Evolutionary conservation across 140 eudicot species (phyloP).

Genomic region (Senecio squalidus): DNA sequence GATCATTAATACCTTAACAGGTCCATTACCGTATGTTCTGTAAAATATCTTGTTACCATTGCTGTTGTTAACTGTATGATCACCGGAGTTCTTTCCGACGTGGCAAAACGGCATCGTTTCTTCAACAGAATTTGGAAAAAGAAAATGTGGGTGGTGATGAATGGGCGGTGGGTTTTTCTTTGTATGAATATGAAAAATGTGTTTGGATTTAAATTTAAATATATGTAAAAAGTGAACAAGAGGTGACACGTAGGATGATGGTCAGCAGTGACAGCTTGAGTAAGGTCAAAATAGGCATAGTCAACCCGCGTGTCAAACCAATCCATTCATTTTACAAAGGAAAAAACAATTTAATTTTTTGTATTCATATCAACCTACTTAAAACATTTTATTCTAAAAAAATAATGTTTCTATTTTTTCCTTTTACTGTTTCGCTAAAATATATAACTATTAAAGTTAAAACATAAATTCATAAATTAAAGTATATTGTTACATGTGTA

Average conservation of each 20-base stretch:
- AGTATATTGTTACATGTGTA: too few species aligned
- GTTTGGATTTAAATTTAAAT: too few species aligned
- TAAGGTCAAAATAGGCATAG: neutral
- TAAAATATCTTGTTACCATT: conserved; percentile 58
- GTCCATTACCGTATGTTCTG: conserved; percentile 81
- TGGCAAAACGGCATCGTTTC: conserved; percentile 71
- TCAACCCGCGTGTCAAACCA: conserved; percentile 1
- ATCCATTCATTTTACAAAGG: neutral
- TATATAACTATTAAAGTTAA: too few species aligned
- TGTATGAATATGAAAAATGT: neutral
- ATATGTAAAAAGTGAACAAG: neutral
- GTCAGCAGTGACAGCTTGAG: neutral
- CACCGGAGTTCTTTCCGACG: conserved; percentile 44
- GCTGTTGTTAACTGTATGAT: conserved; percentile 30
- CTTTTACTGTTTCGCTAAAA: too few species aligned
- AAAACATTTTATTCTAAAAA: neutral
- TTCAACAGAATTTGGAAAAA: neutral
- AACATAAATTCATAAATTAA: too few species aligned
- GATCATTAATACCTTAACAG: conserved; percentile 72
- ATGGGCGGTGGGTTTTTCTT: neutral
- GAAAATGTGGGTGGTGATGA: neutral
- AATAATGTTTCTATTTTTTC: neutral
- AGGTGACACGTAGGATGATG: neutral
- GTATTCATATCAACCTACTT: neutral
- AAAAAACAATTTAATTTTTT: neutral